Evolutionary conservation across 2,329 filamentous ascomycete species (phyloP), one percentile per base, ranked within the genome.

Genomic region (Neurospora crassa): DNA sequence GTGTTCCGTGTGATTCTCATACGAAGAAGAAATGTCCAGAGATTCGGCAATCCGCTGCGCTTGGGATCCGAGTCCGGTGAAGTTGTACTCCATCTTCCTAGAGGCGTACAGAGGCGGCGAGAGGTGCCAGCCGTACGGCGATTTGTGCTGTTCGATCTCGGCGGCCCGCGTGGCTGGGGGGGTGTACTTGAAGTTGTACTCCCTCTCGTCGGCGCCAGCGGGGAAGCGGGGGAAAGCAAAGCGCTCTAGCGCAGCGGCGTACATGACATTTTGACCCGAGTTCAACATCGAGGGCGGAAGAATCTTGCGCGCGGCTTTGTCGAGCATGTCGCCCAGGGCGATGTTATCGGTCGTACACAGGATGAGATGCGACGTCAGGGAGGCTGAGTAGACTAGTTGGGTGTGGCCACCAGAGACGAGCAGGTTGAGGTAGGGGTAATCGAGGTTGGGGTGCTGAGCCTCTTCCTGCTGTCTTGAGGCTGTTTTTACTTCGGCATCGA

Each of bases 361-460:
- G 72, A 96, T 88, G 67, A 84, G 82, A 80, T 98, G 95, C 37
- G 90, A 83, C 37, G 85, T 88, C 2, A 96, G 83, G 3, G 85
- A 85, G 47, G 83, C 82, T 8, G 94, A 96, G 77, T 91, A 87
- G 53, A 97, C 88, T 24, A 99, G 88, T 79, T 96, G 88, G 0
- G 94, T 95, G 82, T 99, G 95, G 1, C 96, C 96, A 45, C 96
- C 96, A 0, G 94, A 97, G 18, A 96, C 92, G 68, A 99, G 89
- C 6, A 97, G 85, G 0, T 92, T 94, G 42, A 97, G 84, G 79
- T 97, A 97, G 1, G 96, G 95, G 76, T 96, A 97, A 0, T 81
- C 77, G 0, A 91, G 91, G 12, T 77, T 75, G 68, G 29, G 53
- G 12, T 41, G 68, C 16, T 20, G 37, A 14, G 59, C 20, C 18